phyloP scores from a whole-genome alignment of 306 rosid genomes.

The Vigna radiata region DNA sequence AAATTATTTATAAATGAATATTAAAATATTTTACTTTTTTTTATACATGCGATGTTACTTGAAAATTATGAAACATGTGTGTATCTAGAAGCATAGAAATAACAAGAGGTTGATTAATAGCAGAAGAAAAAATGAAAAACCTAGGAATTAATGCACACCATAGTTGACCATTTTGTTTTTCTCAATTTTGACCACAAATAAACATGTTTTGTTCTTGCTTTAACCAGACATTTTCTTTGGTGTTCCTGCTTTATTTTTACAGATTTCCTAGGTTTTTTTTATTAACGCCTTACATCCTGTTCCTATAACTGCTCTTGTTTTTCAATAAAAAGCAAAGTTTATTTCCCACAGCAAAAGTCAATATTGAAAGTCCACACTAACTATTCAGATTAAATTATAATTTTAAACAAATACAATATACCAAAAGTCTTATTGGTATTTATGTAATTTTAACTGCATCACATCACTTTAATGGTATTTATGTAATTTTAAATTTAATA shows the following conservation, averaged over 20 bases:
- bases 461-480: too few species aligned
- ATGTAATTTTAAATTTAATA: too few species aligned
- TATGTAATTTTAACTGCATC: too few species aligned
- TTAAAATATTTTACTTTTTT: too few species aligned
- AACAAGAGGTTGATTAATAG: too few species aligned
- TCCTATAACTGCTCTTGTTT: not conserved
- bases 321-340: not conserved
- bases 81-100: not conserved
- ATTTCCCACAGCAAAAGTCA: not conserved
- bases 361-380: not conserved
- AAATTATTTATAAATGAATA: too few species aligned
- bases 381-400: not conserved
- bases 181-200: not conserved
- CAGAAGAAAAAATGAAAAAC: not conserved
- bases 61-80: not conserved
- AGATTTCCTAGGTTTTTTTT: not conserved
- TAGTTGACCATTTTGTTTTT: conserved; percentile 13
- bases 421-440: too few species aligned
- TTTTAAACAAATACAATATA: not conserved
- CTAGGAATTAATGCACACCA: not conserved
- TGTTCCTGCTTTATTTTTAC: not conserved
- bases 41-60: not conserved
- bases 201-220: conserved; percentile 20
- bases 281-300: not conserved
- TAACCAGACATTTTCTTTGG: conserved; percentile 7